Evolutionary conservation across 768 basidiomycete species (phyloP).

Genomic region (Coprinopsis marcescibilis): DNA sequence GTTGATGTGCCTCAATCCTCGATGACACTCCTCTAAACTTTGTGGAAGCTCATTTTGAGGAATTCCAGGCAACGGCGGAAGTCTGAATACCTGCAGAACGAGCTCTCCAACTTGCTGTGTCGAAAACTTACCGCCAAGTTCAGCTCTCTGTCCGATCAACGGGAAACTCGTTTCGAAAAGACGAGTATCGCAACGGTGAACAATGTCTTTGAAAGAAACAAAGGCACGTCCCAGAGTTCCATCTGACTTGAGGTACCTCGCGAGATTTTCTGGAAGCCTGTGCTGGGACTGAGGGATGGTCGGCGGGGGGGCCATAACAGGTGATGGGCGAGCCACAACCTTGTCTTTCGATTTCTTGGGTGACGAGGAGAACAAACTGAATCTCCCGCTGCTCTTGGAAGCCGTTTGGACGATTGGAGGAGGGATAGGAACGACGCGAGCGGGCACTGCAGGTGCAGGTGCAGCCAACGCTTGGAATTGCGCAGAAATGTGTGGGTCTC

Average conservation of each 20-base stretch:
- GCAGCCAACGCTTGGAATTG: slow-evolving; percentile 61
- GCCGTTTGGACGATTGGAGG: slow-evolving; percentile 40
- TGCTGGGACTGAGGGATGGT: slow-evolving; percentile 32
- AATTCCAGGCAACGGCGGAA: slow-evolving; percentile 85
- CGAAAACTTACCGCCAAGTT: slow-evolving; percentile 50
- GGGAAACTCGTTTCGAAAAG: slow-evolving; percentile 81
- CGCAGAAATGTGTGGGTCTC: slow-evolving; percentile 77
- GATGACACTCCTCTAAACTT: slow-evolving; percentile 87
- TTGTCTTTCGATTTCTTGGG: slow-evolving; percentile 62
- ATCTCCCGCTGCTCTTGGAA: slow-evolving; percentile 56
- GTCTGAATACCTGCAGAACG: slow-evolving; percentile 82
- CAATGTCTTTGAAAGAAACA: slow-evolving; percentile 85
- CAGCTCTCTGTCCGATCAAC: slow-evolving; percentile 68
- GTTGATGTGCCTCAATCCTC: slow-evolving; percentile 81
- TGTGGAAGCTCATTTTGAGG: slow-evolving; percentile 75
- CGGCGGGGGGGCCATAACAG: slow-evolving; percentile 28
- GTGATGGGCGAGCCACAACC: slow-evolving; percentile 32
- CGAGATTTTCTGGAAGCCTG: slow-evolving; percentile 66
- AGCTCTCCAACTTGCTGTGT: slow-evolving; percentile 81
- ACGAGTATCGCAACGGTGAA: slow-evolving; percentile 74
- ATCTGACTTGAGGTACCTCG: slow-evolving; percentile 76
- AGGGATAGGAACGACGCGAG: slow-evolving; percentile 20
- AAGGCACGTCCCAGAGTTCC: slow-evolving; percentile 86
- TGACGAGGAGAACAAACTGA: slow-evolving; percentile 70
- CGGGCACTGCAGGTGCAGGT: slow-evolving; percentile 35